A percentile compares a stretch with the other conserved stretches of the same genome.
Evolutionary conservation across 2,329 filamentous ascomycete genomes (phyloP).

Genomic region (Phyllosticta ampelicida): DNA sequence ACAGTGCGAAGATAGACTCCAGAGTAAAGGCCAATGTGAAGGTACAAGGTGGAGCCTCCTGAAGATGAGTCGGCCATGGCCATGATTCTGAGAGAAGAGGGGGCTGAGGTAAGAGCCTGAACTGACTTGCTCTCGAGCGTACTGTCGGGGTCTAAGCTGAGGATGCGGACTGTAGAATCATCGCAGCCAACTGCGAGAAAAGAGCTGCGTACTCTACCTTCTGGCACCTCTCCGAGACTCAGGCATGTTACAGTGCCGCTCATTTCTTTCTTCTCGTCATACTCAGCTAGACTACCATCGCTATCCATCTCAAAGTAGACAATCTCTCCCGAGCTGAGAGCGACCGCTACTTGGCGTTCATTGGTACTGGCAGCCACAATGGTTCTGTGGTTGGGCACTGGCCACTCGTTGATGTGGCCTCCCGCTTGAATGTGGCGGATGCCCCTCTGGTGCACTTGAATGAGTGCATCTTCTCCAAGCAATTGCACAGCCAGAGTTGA

Average conservation of each 20-base stretch:
- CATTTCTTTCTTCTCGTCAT: constrained; percentile 89
- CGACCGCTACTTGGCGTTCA: constrained; percentile 82
- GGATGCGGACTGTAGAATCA: constrained; percentile 87
- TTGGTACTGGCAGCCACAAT: constrained; percentile 94
- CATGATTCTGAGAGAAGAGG: constrained; percentile 82
- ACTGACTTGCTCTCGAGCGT: constrained; percentile 90
- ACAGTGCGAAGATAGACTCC: constrained; percentile 94
- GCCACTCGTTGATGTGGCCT: constrained; percentile 81
- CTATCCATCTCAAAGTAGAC: constrained; percentile 97
- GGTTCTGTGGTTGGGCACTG: constrained; percentile 81
- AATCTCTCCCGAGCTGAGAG: constrained; percentile 90
- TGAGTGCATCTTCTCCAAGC: constrained; percentile 80
- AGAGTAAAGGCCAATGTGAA: constrained; percentile 92
- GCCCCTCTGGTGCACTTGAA: constrained; percentile 94
- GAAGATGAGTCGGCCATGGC: constrained; percentile 90
- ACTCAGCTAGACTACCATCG: constrained; percentile 83
- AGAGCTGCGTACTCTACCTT: constrained; percentile 77
- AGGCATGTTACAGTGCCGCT: constrained; percentile 88
- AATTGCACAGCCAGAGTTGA: constrained; percentile 88
- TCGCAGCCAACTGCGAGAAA: constrained; percentile 96
- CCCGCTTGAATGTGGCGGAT: constrained; percentile 78
- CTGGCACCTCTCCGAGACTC: constrained; percentile 86
- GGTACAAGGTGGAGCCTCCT: constrained; percentile 77
- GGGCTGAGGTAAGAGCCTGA: constrained; percentile 82
- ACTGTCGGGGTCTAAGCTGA: constrained; percentile 80